A percentile compares a stretch with the other conserved stretches of the same genome.
Evolutionary conservation across 1,284 basidiomycete genomes (phyloP).

Genomic region (Hymenochaete sp.): DNA sequence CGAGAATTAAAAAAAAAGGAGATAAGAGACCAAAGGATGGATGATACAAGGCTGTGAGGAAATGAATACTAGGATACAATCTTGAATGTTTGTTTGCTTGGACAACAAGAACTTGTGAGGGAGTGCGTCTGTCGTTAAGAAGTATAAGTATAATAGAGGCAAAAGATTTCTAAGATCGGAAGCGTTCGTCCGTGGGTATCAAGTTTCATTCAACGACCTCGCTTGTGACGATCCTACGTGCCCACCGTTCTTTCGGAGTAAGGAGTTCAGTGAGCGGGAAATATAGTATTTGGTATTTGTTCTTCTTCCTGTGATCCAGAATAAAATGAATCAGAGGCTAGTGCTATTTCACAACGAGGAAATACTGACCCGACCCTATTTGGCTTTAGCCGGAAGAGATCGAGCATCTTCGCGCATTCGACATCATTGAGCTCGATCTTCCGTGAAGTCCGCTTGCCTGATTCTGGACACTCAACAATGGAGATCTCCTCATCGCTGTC

Average conservation of each 20-base stretch:
- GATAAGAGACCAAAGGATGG: background rate
- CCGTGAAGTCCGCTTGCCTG: constrained; percentile 7
- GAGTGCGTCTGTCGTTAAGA: no score
- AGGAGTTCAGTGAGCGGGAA: constrained; percentile 57
- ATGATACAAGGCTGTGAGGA: background rate
- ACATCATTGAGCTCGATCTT: constrained; percentile 19
- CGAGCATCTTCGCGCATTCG: constrained; percentile 32
- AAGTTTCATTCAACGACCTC: constrained; percentile 22
- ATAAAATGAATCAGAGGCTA: background rate
- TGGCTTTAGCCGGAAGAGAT: constrained; percentile 41
- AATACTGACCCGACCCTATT: constrained; percentile 40
- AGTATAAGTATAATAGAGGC: no score
- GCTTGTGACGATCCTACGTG: constrained; percentile 47
- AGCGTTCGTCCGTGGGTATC: no score
- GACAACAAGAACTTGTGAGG: no score
- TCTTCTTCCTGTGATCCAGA: constrained; percentile 32
- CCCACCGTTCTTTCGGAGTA: constrained; percentile 35
- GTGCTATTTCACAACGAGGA: constrained; percentile 4
- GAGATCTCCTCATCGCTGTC: constrained; percentile 26
- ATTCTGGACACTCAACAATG: background rate
- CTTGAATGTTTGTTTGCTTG: no score
- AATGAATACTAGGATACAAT: no score
- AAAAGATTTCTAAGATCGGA: no score
- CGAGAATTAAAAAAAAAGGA: background rate
- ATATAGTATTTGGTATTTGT: constrained; percentile 61